Percentiles rank a stretch among this genome's conserved stretches.
Evolutionary conservation across 106 monocot species (phyloP).

Genomic region (Allium sativum): DNA sequence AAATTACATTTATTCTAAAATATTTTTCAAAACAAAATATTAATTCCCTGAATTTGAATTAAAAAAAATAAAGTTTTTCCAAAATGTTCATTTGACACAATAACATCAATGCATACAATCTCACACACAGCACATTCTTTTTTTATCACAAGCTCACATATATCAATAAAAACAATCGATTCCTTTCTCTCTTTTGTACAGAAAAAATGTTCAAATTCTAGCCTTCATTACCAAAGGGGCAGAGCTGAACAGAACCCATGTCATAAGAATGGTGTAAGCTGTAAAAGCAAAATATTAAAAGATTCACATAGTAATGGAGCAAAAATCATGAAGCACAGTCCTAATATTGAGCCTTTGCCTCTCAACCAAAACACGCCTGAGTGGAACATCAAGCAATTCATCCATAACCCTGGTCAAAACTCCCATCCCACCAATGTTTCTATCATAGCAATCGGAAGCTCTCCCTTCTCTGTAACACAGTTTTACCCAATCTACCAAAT

Average conservation of each 20-base stretch:
- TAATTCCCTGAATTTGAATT: no score
- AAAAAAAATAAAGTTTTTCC: no score
- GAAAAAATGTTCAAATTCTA: neutral
- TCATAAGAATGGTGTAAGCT: neutral
- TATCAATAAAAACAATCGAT: constrained; percentile 47
- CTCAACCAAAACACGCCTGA: constrained; percentile 71
- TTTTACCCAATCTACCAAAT: constrained; percentile 83
- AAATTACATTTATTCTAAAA: no score
- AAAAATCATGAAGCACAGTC: constrained; percentile 61
- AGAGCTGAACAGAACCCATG: constrained; percentile 12
- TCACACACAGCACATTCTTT: no score
- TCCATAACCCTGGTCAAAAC: constrained; percentile 52
- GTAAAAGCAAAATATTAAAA: constrained; percentile 1
- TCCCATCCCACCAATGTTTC: constrained; percentile 59
- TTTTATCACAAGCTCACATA: constrained; percentile 5
- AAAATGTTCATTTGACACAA: no score
- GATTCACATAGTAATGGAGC: constrained; percentile 55
- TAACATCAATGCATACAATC: no score
- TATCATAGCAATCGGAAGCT: constrained; percentile 64
- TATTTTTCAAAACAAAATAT: no score
- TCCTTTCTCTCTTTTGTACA: constrained; percentile 39
- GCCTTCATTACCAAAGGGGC: constrained; percentile 26
- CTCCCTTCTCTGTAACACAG: constrained; percentile 70
- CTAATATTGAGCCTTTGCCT: constrained; percentile 82
- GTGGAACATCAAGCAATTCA: constrained; percentile 54